phyloP scores from a whole-genome alignment of 805 yeast genomes.

The Nakazawaea ernobii region DNA sequence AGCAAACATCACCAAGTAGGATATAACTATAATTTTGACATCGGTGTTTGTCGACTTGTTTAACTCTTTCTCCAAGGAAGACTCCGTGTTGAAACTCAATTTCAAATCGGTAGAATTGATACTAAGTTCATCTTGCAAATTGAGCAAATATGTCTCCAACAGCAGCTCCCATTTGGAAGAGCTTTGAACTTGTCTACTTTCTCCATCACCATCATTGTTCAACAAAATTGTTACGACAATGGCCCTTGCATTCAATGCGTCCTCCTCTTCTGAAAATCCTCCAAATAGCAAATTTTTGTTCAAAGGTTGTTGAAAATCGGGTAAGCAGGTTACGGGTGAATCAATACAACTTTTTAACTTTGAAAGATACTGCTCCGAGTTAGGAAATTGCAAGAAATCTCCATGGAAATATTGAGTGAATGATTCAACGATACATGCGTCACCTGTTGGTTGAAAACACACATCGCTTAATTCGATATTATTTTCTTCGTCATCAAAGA shows the following conservation, averaged over 20 bases:
- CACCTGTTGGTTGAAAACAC: conserved; percentile 81
- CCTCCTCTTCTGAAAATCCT: conserved; percentile 34
- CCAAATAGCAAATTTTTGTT: conserved; percentile 70
- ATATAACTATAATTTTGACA: conserved; percentile 57
- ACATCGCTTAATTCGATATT: conserved; percentile 46
- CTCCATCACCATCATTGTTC: conserved; percentile 42
- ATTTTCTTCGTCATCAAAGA: conserved; percentile 17
- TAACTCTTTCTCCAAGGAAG: conserved; percentile 79
- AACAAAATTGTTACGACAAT: conserved; percentile 71
- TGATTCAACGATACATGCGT: conserved; percentile 78
- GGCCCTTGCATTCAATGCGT: conserved; percentile 60
- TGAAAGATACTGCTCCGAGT: conserved; percentile 47
- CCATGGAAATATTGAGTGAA: conserved; percentile 85
- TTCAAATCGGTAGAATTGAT: conserved; percentile 38
- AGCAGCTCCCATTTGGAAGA: conserved; percentile 65
- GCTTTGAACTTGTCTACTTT: conserved; percentile 30
- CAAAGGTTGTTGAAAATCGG: conserved; percentile 86
- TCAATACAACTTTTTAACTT: conserved; percentile 56
- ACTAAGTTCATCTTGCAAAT: conserved; percentile 23
- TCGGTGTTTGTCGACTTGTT: conserved; percentile 81
- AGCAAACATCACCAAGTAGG: conserved; percentile 81
- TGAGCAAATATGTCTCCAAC: conserved; percentile 50
- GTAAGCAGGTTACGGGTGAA: conserved; percentile 86
- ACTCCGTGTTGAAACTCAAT: conserved; percentile 74
- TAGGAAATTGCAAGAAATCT: conserved; percentile 38